Percentiles rank a stretch among this genome's conserved stretches.
phyloP scores from a whole-genome alignment of 1,284 basidiomycete species.

The Microbotryum intermedium region DNA sequence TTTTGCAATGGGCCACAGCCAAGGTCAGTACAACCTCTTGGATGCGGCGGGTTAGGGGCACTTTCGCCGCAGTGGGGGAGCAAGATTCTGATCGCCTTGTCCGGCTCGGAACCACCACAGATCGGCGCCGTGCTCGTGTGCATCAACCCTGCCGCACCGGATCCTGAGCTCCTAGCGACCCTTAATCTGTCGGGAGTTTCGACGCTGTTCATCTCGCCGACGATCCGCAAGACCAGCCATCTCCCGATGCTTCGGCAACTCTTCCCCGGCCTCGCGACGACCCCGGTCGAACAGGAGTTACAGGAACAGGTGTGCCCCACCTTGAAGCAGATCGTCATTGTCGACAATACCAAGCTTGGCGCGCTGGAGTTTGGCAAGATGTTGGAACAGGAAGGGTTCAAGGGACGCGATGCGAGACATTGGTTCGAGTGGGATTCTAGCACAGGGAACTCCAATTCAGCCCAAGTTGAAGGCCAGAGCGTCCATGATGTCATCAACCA shows the following conservation, averaged over 20 bases:
- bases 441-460: neutral
- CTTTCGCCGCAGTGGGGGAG: neutral
- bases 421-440: conserved; percentile 2
- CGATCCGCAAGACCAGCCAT: conserved; percentile 8
- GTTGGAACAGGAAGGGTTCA: neutral
- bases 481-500: conserved; percentile 33
- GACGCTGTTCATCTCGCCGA: conserved; percentile 4
- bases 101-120: too few relatives aligned
- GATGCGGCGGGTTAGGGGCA: neutral
- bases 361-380: neutral
- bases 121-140: conserved; percentile 72
- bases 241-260: neutral
- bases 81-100: neutral
- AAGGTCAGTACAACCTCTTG: neutral
- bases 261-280: neutral
- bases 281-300: neutral
- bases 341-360: conserved; percentile 5
- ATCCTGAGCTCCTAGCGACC: conserved; percentile 54
- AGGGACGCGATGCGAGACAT: neutral
- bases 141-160: conserved; percentile 68
- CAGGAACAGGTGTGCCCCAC: neutral
- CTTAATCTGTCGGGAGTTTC: conserved; percentile 2
- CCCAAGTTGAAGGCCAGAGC: neutral
- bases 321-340: neutral
- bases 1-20: conserved; percentile 73